phyloP scores from a whole-genome alignment of 257 asterid genomes.

The Solanum etuberosum region DNA sequence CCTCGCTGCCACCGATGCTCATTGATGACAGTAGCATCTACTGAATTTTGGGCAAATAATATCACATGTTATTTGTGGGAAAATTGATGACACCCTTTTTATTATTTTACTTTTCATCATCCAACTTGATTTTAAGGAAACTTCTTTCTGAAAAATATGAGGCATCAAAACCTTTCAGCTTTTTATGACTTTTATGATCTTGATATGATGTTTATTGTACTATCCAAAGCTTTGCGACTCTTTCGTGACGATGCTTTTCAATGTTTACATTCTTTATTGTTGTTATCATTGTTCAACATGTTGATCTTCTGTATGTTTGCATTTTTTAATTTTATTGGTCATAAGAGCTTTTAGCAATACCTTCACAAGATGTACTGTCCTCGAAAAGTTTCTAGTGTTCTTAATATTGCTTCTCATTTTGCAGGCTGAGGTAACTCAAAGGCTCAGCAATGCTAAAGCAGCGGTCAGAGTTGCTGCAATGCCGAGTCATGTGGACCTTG shows the following conservation, averaged over 20 bases:
- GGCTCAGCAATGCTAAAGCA: slow-evolving; percentile 45
- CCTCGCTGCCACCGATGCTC: too few relatives aligned
- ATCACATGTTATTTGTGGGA: not conserved
- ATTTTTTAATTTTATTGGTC: not conserved
- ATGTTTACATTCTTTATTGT: not conserved
- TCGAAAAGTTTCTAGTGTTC: not conserved
- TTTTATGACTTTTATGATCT: not conserved
- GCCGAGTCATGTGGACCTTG: slow-evolving; percentile 80
- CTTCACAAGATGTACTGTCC: not conserved
- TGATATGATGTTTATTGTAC: not conserved
- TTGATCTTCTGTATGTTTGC: not conserved
- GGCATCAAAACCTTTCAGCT: not conserved
- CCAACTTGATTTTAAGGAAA: not conserved
- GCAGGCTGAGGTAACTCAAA: slow-evolving; percentile 83
- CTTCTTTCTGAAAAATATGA: not conserved
- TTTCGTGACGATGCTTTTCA: not conserved
- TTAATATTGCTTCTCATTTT: not conserved
- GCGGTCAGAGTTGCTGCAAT: slow-evolving; percentile 34
- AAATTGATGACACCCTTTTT: not conserved
- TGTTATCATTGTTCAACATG: not conserved
- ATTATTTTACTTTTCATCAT: not conserved
- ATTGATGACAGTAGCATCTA: not conserved
- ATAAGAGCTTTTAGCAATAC: not conserved
- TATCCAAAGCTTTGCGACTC: not conserved
- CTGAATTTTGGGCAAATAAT: not conserved